phyloP scores from a whole-genome alignment of 495 filamentous ascomycete genomes.

The Neurospora sp. region DNA sequence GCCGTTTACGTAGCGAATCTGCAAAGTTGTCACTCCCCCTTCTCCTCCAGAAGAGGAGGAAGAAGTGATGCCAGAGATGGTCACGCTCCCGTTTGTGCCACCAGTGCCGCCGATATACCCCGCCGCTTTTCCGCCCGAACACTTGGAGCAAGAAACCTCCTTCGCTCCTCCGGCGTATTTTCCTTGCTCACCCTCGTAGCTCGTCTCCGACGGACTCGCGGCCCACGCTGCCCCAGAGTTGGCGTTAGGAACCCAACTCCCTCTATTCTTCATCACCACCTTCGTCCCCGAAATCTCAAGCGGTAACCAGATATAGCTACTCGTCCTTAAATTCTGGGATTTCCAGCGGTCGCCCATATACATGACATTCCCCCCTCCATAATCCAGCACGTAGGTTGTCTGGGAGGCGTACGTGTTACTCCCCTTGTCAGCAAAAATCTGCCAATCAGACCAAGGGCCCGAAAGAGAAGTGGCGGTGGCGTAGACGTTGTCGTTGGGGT shows the following conservation, averaged over 20 bases:
- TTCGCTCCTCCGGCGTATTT: slow-evolving; percentile 17
- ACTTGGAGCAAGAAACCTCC: slow-evolving; percentile 34
- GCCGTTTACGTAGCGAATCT: slow-evolving; percentile 43
- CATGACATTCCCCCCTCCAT: slow-evolving; percentile 19
- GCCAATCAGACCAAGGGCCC: slow-evolving; percentile 45
- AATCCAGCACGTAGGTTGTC: slow-evolving; percentile 39
- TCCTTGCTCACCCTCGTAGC: slow-evolving; percentile 39
- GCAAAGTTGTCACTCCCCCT: slow-evolving; percentile 39
- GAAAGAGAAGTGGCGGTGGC: slow-evolving; percentile 27
- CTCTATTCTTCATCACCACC: slow-evolving; percentile 39
- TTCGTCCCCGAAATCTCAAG: slow-evolving; percentile 44
- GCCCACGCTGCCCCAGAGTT: slow-evolving; percentile 18
- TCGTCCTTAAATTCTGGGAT: slow-evolving; percentile 44
- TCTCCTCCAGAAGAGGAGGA: slow-evolving; percentile 1
- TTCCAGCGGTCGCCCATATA: slow-evolving; percentile 64
- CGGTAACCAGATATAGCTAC: slow-evolving; percentile 59
- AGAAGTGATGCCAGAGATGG: slow-evolving; percentile 15
- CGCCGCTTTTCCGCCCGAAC: slow-evolving; percentile 34
- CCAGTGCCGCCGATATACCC: slow-evolving; percentile 45
- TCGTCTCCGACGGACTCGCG: slow-evolving; percentile 34
- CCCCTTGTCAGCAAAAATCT: slow-evolving; percentile 44
- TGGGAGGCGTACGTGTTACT: slow-evolving; percentile 45
- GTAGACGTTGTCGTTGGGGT: slow-evolving; percentile 52
- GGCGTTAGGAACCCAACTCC: slow-evolving; percentile 42
- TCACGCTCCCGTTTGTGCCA: slow-evolving; percentile 28